These are phyloP conservation scores for Rutstroemia sp. DNA, from an alignment of 2,329 filamentous ascomycete genomes.

Conservation along the genomic window DNA sequence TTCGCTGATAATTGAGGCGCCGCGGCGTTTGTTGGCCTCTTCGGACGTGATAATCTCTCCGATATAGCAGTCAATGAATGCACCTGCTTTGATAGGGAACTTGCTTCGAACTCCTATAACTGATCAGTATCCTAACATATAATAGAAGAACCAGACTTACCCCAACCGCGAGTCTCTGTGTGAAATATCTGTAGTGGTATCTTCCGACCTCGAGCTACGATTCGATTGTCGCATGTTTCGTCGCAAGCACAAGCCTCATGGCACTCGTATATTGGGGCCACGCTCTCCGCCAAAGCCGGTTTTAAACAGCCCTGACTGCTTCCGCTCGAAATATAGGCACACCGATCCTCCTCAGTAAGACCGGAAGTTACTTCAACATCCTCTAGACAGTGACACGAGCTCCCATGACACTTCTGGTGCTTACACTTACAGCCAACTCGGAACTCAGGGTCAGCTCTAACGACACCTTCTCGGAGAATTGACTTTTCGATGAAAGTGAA, in stretches of 20 bases:
- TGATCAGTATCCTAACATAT: slow-evolving; percentile 6
- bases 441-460: slow-evolving; percentile 52
- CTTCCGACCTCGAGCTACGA: slow-evolving; percentile 66
- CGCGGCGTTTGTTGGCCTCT: slow-evolving; percentile 60
- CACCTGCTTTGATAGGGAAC: slow-evolving; percentile 58
- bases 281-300: slow-evolving; percentile 43
- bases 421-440: slow-evolving; percentile 63
- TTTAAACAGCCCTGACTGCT: slow-evolving; percentile 45
- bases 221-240: slow-evolving; percentile 59
- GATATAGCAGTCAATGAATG: slow-evolving; percentile 75
- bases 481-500: slow-evolving; percentile 65
- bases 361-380: slow-evolving; percentile 45
- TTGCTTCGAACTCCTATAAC: slow-evolving; percentile 53
- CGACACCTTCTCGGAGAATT: slow-evolving; percentile 52
- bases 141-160: slow-evolving; percentile 33
- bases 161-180: slow-evolving; percentile 70
- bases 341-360: slow-evolving; percentile 12
- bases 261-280: slow-evolving; percentile 70
- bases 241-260: slow-evolving; percentile 64
- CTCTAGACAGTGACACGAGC: slow-evolving; percentile 57
- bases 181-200: slow-evolving; percentile 72
- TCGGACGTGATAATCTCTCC: slow-evolving; percentile 59
- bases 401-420: slow-evolving; percentile 57
- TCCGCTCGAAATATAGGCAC: slow-evolving; percentile 48
- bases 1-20: slow-evolving; percentile 44